Percentiles rank a stretch among this genome's conserved stretches.
Conservation (phyloP, 2,329 filamentous ascomycete genomes). For the Phymatotrichopsis omnivora region DNA sequence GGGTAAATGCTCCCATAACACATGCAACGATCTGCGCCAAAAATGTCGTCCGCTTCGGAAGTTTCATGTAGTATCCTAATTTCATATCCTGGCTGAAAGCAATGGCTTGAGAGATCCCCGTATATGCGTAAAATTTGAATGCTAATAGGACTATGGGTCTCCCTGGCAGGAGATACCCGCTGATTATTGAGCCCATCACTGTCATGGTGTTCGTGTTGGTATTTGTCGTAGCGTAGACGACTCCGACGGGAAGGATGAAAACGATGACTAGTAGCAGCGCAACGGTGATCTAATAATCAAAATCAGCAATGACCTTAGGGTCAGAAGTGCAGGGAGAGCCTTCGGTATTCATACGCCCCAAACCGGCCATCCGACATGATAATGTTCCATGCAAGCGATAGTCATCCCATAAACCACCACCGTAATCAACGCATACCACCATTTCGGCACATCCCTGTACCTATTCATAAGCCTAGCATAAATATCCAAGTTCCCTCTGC, state of each 20-base stretch:
- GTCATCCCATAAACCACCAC: too few species aligned
- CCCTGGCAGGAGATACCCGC: conserved; percentile 70
- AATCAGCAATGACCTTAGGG: neutral
- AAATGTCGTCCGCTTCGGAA: conserved; percentile 68
- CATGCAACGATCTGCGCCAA: conserved; percentile 68
- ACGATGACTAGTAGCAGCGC: conserved; percentile 67
- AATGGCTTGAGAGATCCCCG: neutral
- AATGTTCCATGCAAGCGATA: too few species aligned
- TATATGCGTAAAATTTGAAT: conserved; percentile 78
- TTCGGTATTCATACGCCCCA: conserved; percentile 63
- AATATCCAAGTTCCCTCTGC: conserved; percentile 71
- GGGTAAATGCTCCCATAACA: conserved; percentile 64
- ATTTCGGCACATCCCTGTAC: conserved; percentile 70
- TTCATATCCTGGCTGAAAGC: conserved; percentile 73
- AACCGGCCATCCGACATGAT: conserved; percentile 76
- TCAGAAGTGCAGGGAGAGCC: conserved; percentile 33
- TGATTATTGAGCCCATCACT: conserved; percentile 75
- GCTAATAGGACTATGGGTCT: conserved; percentile 87
- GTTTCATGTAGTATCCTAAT: conserved; percentile 80
- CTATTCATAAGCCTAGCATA: conserved; percentile 62
- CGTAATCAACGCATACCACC: conserved; percentile 70
- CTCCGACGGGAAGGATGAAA: conserved; percentile 82
- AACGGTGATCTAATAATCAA: conserved; percentile 54
- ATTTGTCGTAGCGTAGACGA: conserved; percentile 88
- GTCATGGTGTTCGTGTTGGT: conserved; percentile 75